Conservation (phyloP, 1,284 basidiomycete genomes). For the Microbotryum violaceum region DNA sequence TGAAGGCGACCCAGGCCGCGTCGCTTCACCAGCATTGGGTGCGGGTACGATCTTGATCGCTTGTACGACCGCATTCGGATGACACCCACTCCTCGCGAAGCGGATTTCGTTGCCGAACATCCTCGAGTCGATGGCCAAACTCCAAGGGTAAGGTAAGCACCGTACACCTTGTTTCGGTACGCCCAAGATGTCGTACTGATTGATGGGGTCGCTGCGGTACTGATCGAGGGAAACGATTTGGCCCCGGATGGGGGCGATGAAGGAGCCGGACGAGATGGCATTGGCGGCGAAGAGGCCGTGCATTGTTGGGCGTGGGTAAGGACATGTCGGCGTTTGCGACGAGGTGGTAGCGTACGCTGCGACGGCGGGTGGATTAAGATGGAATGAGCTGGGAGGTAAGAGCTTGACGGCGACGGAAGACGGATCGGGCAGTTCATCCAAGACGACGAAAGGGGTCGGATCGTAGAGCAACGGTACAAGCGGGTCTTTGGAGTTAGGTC, state of each 20-base stretch:
- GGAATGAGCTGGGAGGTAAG: constrained; percentile 13
- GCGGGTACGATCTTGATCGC: constrained; percentile 55
- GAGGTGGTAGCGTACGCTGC: constrained; percentile 25
- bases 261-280: constrained; percentile 41
- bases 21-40: constrained; percentile 1
- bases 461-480: constrained; percentile 21
- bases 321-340: constrained; percentile 38
- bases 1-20: too few species aligned
- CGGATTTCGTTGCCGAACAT: constrained; percentile 65
- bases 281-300: constrained; percentile 43
- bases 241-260: constrained; percentile 41
- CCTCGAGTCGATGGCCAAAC: constrained; percentile 72
- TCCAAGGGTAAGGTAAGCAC: constrained; percentile 68
- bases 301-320: constrained; percentile 42
- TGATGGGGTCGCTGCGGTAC: constrained; percentile 46
- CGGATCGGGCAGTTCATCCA: constrained; percentile 17
- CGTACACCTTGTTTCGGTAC: constrained; percentile 62
- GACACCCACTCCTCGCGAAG: constrained; percentile 75
- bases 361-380: constrained; percentile 23
- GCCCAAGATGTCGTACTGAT: constrained; percentile 50
- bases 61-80: constrained; percentile 78
- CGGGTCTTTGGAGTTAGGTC: constrained; percentile 9
- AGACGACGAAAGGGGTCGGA: constrained; percentile 13
- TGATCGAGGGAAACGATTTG: constrained; percentile 39
- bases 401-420: constrained; percentile 20